A percentile compares a stretch with the other conserved stretches of the same genome.
Conservation (phyloP, 768 basidiomycete species). For the Leucosporidium yakuticum region DNA sequence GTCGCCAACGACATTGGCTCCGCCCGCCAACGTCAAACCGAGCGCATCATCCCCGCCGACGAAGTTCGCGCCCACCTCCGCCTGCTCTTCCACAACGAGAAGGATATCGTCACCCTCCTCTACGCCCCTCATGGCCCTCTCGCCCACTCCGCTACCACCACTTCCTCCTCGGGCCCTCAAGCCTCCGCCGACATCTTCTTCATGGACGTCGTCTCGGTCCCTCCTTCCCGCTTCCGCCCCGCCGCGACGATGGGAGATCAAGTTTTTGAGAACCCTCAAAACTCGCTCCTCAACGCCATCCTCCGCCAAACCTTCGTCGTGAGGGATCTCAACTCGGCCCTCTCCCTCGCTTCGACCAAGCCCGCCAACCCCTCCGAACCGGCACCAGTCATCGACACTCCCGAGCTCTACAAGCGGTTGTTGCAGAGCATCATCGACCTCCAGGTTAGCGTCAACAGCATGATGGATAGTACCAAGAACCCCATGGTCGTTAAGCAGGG, state of each 20-base stretch:
- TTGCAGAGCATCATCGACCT: constrained; percentile 80
- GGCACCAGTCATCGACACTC: constrained; percentile 52
- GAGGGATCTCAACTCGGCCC: constrained; percentile 64
- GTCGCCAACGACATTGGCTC: constrained; percentile 56
- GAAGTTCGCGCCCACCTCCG: constrained; percentile 93
- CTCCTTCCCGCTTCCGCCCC: constrained; percentile 93
- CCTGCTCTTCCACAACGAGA: constrained; percentile 75
- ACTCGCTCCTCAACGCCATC: constrained; percentile 75
- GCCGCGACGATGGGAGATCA: constrained; percentile 84
- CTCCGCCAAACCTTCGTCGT: constrained; percentile 72
- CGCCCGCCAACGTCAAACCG: constrained; percentile 63
- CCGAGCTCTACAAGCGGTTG: constrained; percentile 59
- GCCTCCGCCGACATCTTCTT: constrained; percentile 95
- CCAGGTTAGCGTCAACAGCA: constrained; percentile 90
- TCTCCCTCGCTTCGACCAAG: constrained; percentile 61
- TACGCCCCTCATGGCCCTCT: constrained; percentile 85
- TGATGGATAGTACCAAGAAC: constrained; percentile 95
- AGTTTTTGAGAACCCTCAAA: constrained; percentile 93
- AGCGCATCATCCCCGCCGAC: constrained; percentile 81
- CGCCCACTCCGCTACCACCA: background rate
- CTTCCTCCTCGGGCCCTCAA: background rate
- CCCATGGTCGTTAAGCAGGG: constrained; percentile 77
- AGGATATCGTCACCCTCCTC: constrained; percentile 72
- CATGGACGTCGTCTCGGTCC: constrained; percentile 81
- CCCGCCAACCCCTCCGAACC: constrained; percentile 45